These are phyloP conservation scores for Bruguiera gymnorhiza DNA, from an alignment of 345 rosid genomes.

Conservation along the genomic window DNA sequence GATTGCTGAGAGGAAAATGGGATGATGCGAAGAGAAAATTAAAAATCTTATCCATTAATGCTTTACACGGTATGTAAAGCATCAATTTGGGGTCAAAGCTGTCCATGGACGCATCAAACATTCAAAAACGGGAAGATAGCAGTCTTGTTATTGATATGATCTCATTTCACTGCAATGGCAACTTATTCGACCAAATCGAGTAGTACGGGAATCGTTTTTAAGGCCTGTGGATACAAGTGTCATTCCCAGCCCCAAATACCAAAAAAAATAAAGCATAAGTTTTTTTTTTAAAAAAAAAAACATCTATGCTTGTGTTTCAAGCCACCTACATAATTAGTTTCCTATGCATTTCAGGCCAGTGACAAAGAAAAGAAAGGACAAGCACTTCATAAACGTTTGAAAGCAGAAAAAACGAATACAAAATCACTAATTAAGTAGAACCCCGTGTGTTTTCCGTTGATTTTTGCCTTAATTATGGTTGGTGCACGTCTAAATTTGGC, in stretches of 20 bases:
- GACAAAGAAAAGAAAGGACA: too few relatives aligned
- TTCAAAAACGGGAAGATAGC: background rate
- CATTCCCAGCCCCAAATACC: too few relatives aligned
- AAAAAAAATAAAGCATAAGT: too few relatives aligned
- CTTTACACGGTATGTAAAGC: constrained; percentile 5
- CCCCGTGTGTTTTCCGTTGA: background rate
- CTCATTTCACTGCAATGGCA: background rate
- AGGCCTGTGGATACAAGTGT: too few relatives aligned
- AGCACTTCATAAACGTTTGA: too few relatives aligned
- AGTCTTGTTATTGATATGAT: background rate
- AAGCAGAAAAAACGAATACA: too few relatives aligned
- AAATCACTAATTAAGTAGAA: too few relatives aligned
- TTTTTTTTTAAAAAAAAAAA: too few relatives aligned
- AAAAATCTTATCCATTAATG: constrained; percentile 9
- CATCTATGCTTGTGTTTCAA: too few relatives aligned
- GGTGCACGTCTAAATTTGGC: background rate
- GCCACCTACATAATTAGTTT: too few relatives aligned
- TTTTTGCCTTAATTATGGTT: background rate
- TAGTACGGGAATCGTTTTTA: too few relatives aligned
- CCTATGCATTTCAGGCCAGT: too few relatives aligned
- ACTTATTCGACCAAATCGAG: background rate
- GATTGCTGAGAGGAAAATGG: constrained; percentile 13
- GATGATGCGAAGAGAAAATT: constrained; percentile 6
- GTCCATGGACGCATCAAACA: background rate
- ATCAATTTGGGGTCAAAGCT: background rate